These are phyloP conservation scores for Plasmodium vinckei DNA, from an alignment of 169 alveolate genomes.

Conservation along the genomic window DNA sequence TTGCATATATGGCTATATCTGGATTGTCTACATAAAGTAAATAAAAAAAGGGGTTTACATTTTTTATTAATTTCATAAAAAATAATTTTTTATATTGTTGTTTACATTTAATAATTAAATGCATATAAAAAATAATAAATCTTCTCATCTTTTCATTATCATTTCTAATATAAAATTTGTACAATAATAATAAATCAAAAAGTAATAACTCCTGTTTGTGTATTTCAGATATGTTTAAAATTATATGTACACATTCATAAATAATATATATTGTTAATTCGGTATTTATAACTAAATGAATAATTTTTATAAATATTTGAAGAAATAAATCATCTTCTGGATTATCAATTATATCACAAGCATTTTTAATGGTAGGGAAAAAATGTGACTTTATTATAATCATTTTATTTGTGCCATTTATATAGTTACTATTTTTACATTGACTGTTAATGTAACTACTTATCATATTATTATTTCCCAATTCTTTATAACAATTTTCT, in stretches of 20 bases:
- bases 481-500: conserved; percentile 4
- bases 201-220: conserved; percentile 21
- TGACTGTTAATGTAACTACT: conserved; percentile 1
- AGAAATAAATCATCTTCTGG: conserved; percentile 15
- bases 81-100: conserved; percentile 7
- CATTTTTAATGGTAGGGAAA: background rate
- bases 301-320: conserved; percentile 29
- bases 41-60: conserved; percentile 13
- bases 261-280: conserved; percentile 56
- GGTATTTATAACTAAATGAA: conserved; percentile 19
- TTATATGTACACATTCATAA: conserved; percentile 40
- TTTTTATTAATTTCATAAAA: conserved; percentile 19
- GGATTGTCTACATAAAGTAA: conserved; percentile 22
- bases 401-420: too few species aligned
- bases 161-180: conserved; percentile 39
- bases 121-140: conserved; percentile 30
- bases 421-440: too few species aligned
- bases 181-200: conserved; percentile 21
- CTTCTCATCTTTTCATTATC: conserved; percentile 21
- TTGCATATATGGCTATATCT: conserved; percentile 18
- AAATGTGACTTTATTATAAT: background rate
- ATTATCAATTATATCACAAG: background rate
- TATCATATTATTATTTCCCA: conserved; percentile 1
- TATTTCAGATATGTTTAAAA: conserved; percentile 26
- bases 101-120: conserved; percentile 18